Evolutionary conservation across 345 rosid genomes (phyloP), one percentile per base, ranked within the genome.

Genomic region (Ceriops zippeliana): DNA sequence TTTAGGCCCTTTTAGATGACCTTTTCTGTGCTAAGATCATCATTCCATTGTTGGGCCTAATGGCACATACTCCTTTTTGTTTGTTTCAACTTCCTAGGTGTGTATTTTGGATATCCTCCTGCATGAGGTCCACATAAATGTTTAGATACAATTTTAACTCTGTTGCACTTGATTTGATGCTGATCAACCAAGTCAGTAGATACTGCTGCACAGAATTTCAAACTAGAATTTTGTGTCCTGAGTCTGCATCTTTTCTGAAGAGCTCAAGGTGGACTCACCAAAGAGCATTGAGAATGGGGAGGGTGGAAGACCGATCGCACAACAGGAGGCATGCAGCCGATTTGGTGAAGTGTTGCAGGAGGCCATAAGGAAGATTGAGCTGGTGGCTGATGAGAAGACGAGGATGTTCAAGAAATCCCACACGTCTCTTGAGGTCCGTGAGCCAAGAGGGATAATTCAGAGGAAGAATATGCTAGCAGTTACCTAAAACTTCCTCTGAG

Each of bases 371-470:
- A 96, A 96, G 80, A 90, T 92, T 98, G 99, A 90, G 76, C 85
- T 96, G 92, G 99, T 92, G 72, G 89, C 97, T 2, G 96, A 96
- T 70, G 99, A 92, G 83, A 92, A 96, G 86, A 82, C 78, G 84
- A 86, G 90, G 81, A 85, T 90, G 96, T 89, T 86, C 67, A 96
- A 96, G 81, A 96, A 92, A 85, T 89, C 97, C 42, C 87, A 88
- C 52, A 26, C 82, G 77, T 83, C 86, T 26, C 87, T 92, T 9
- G 97, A 92, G 62, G 85, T 85, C 59, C 90, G 96, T 66, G 26
- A 24, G 26, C 26, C 26, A 24, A 24, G 26, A 24, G 26, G 26
- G 26, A 91, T 63, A 92, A 89, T 78, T 85, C 97, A 0, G 98
- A 96, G 78, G 98, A 96, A 73, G 99, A 96, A 75, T 96, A 89